A percentile compares a stretch with the other conserved stretches of the same genome.
Evolutionary conservation across 352 stramenopile genomes (phyloP).

Genomic region (Globisporangium nagaii): DNA sequence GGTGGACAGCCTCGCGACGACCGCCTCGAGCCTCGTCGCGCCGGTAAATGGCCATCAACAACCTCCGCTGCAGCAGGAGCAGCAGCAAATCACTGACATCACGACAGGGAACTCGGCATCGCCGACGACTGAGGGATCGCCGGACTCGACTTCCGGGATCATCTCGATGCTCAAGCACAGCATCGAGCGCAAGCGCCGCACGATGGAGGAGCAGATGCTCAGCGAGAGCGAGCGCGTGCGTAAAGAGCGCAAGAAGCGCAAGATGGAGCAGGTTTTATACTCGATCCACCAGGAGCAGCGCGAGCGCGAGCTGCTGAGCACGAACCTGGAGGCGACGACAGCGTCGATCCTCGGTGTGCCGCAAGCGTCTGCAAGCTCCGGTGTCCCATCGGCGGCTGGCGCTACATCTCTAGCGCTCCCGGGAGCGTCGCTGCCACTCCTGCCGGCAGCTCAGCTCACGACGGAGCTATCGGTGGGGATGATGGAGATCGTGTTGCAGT

Average conservation of each 20-base stretch:
- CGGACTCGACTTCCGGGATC: conserved; percentile 25
- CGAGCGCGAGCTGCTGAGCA: conserved; percentile 22
- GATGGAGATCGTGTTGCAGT: conserved; percentile 49
- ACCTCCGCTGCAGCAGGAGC: background rate
- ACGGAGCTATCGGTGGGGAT: conserved; percentile 14
- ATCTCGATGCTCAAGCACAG: conserved; percentile 53
- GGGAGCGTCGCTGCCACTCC: background rate
- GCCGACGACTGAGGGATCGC: background rate
- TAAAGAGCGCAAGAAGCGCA: conserved; percentile 54
- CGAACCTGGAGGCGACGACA: background rate
- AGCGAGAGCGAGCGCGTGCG: conserved; percentile 51
- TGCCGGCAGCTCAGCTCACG: background rate
- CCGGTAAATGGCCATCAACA: background rate
- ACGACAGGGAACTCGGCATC: background rate
- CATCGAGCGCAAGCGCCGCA: conserved; percentile 42
- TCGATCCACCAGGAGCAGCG: conserved; percentile 46
- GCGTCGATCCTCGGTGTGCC: background rate
- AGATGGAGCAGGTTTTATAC: conserved; percentile 47
- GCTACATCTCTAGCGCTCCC: background rate
- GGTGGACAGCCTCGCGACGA: background rate
- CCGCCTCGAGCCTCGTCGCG: background rate
- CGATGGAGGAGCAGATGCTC: conserved; percentile 38
- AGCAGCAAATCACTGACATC: background rate
- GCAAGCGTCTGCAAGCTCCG: background rate
- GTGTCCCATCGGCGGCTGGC: background rate